Evolutionary conservation across 148 eudicot species (phyloP).

Genomic region (Persicaria maculosa): DNA sequence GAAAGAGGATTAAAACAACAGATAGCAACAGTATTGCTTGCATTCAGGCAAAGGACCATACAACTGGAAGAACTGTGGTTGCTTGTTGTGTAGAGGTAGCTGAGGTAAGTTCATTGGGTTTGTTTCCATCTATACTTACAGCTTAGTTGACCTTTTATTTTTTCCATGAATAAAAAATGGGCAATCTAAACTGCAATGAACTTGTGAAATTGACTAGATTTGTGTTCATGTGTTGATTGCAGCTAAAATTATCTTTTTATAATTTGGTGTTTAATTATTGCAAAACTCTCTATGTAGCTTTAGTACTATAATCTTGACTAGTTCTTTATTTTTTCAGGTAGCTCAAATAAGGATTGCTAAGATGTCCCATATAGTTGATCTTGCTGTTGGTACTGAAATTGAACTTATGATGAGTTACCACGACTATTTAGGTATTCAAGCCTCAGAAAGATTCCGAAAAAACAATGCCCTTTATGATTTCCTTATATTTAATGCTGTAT

Average conservation of each 20-base stretch:
- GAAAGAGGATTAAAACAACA: conserved; percentile 52
- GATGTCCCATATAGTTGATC: conserved; percentile 35
- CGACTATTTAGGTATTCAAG: conserved; percentile 48
- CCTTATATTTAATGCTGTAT: background rate
- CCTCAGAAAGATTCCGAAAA: background rate
- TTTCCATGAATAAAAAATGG: background rate
- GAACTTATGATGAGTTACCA: conserved; percentile 45
- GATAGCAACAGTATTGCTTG: conserved; percentile 57
- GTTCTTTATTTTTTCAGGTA: conserved; percentile 32
- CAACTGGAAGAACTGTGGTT: conserved; percentile 62
- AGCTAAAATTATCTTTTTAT: background rate
- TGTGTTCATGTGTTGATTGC: background rate
- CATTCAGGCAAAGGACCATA: conserved; percentile 65
- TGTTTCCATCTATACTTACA: background rate
- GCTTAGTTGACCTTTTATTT: background rate
- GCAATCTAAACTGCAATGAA: background rate
- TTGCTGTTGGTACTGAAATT: conserved; percentile 66
- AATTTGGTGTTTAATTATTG: background rate
- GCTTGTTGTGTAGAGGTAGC: conserved; percentile 84
- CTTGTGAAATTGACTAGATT: background rate
- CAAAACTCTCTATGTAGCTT: background rate
- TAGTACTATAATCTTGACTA: conserved; percentile 1
- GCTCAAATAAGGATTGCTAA: conserved; percentile 61
- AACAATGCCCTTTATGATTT: background rate
- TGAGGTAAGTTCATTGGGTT: conserved; percentile 35